Evolutionary conservation across 371 early-diverging fungal species (phyloP), one percentile per base, ranked within the genome.

Genomic region (Rhizopus stolonifer): DNA sequence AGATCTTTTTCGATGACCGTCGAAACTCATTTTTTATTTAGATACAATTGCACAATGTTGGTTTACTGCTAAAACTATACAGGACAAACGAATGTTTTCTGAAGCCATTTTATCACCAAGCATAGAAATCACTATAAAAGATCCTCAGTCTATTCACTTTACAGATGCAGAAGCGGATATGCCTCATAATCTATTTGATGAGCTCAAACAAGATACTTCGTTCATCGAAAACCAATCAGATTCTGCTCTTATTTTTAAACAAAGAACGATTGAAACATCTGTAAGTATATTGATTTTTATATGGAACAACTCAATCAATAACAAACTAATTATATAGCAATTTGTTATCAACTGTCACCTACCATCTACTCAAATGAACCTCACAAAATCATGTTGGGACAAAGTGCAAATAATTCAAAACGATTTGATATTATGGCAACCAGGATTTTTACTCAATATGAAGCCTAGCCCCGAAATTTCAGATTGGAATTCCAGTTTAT

Each of bases 341-440:
- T 52, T 85, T 43, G 82, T 82, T 1, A 47, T 88, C 15, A 79
- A 86, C 14, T 84, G 89, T 40, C 78, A 82, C 61, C 67, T 92
- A 13, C 90, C 91, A 2, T 59, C 72, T 25, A 76, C 84, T 3
- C 67, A 79, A 8, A 68, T 88, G 47, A 71, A 74, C 24, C 59
- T 91, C 21, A 69, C 76, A 26, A 88, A 88, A 42, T 23, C 64
- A 1, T 56, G 65, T 0, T 86, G 84, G 70, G 88, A 91, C 59
- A 79, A 56, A 5, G 59, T 89, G 2, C 88, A 88, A 56, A 74
- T 85, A 17, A 64, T 90, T 19, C 70, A 86, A 40, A 90, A 89
- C 54, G 89, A 88, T 45, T 58, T 89, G 21, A 46, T 82, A 32
- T 54, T 86, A 24, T 91, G 90, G 89, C 78, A 80, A 45, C 83